Evolutionary conservation across 2,329 filamentous ascomycete genomes (phyloP).

Genomic region (Ophiostoma montium): DNA sequence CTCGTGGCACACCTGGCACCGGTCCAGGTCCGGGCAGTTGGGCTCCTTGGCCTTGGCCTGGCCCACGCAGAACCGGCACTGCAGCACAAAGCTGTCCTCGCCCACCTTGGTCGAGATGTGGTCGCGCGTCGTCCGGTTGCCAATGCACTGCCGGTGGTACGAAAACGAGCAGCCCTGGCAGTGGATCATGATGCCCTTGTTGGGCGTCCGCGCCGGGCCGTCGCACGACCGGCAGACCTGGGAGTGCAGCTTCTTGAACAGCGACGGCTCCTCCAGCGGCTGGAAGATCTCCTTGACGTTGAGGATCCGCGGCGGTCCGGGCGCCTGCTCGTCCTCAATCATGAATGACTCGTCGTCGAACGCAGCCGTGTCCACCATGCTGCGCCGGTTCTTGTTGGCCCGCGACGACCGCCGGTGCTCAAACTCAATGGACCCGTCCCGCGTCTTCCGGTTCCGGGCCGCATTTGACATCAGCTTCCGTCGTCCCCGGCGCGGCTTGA

Average conservation of each 20-base stretch:
- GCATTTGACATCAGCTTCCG: slow-evolving; percentile 5
- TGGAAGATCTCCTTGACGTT: slow-evolving; percentile 65
- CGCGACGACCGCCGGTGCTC: slow-evolving; percentile 37
- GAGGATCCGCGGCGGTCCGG: slow-evolving; percentile 36
- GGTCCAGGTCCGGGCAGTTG: slow-evolving; percentile 53
- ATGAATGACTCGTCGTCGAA: slow-evolving; percentile 44
- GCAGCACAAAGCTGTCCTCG: slow-evolving; percentile 65
- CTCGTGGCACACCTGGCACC: slow-evolving; percentile 56
- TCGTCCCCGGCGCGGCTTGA: slow-evolving; percentile 8
- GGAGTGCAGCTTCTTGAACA: slow-evolving; percentile 58
- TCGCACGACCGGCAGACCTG: slow-evolving; percentile 59
- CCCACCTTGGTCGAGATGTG: slow-evolving; percentile 80
- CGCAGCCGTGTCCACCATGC: slow-evolving; percentile 37
- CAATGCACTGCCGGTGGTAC: slow-evolving; percentile 75
- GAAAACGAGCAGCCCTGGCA: slow-evolving; percentile 83
- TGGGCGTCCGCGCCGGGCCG: slow-evolving; percentile 33
- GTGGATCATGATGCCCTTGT: slow-evolving; percentile 59
- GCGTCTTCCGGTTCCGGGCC: background rate
- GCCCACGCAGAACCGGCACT: slow-evolving; percentile 77
- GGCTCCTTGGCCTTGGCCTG: slow-evolving; percentile 52
- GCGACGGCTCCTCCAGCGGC: slow-evolving; percentile 37
- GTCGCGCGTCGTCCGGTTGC: slow-evolving; percentile 57
- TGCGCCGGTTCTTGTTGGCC: slow-evolving; percentile 27
- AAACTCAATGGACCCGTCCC: slow-evolving; percentile 33
- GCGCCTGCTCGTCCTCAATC: slow-evolving; percentile 30